Evolutionary conservation across 495 filamentous ascomycete species (phyloP).

Genomic region (Xylaria acuta): DNA sequence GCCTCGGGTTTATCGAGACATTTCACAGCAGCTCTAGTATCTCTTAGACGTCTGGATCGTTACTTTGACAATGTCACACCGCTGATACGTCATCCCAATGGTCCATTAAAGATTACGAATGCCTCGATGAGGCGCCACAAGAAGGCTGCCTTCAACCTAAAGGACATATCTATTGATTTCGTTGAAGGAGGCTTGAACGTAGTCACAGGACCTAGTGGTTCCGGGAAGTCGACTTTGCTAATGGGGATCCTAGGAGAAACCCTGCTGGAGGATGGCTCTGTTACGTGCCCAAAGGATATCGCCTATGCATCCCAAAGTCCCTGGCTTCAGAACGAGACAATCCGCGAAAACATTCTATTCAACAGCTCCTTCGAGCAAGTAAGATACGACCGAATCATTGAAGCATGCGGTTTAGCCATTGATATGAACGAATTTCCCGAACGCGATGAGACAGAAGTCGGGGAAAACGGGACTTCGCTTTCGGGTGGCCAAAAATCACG

Average conservation of each 20-base stretch:
- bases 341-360: constrained; percentile 65
- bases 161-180: constrained; percentile 56
- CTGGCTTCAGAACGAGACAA: constrained; percentile 63
- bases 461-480: constrained; percentile 71
- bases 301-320: constrained; percentile 61
- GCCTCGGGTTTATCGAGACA: constrained; percentile 47
- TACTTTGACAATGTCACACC: constrained; percentile 53
- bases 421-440: constrained; percentile 59
- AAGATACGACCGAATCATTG: constrained; percentile 63
- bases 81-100: constrained; percentile 48
- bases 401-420: constrained; percentile 67
- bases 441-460: constrained; percentile 66
- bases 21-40: constrained; percentile 50
- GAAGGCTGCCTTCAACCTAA: constrained; percentile 52
- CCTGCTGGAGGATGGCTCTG: constrained; percentile 48
- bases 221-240: constrained; percentile 69
- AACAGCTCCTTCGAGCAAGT: constrained; percentile 53
- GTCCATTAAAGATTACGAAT: constrained; percentile 47
- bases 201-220: constrained; percentile 61
- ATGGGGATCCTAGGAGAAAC: constrained; percentile 67
- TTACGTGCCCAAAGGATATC: constrained; percentile 59
- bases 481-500: constrained; percentile 76
- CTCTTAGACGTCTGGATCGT: constrained; percentile 53
- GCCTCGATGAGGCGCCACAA: constrained; percentile 54
- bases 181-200: constrained; percentile 59